phyloP scores from a whole-genome alignment of 345 rosid genomes.

The Eucalyptus cladocalyx region DNA sequence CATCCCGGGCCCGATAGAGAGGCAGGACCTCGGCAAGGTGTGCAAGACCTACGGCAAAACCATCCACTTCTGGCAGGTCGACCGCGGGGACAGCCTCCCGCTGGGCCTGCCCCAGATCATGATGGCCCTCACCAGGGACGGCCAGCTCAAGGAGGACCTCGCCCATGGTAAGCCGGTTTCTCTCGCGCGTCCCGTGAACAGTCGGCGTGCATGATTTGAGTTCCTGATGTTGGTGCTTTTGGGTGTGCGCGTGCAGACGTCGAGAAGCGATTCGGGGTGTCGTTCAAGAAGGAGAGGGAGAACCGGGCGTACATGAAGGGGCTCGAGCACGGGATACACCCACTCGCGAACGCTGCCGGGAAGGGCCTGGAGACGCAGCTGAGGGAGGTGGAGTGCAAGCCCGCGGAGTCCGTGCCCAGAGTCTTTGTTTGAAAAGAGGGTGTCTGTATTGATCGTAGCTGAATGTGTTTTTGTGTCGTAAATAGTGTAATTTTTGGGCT shows the following conservation, averaged over 20 bases:
- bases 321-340: conserved; percentile 54
- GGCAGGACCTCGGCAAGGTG: conserved; percentile 58
- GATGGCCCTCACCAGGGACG: conserved; percentile 63
- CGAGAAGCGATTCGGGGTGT: conserved; percentile 30
- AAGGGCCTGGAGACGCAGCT: conserved; percentile 32
- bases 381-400: conserved; percentile 52
- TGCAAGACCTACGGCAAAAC: conserved; percentile 65
- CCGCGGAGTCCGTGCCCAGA: conserved; percentile 29
- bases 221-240: not conserved
- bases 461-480: not conserved
- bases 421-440: conserved; percentile 30
- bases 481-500: not conserved
- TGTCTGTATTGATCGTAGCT: not conserved
- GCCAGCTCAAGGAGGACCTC: conserved; percentile 48
- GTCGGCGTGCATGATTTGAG: not conserved
- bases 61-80: conserved; percentile 85
- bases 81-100: conserved; percentile 59
- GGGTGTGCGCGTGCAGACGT: conserved; percentile 11
- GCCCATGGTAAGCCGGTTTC: conserved; percentile 9
- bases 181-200: not conserved
- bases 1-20: conserved; percentile 41
- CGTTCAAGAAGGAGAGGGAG: conserved; percentile 38
- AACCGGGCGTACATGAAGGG: conserved; percentile 50
- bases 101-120: conserved; percentile 66
- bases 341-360: conserved; percentile 56